phyloP scores from a whole-genome alignment of 345 rosid genomes.

The Triadica sebifera region DNA sequence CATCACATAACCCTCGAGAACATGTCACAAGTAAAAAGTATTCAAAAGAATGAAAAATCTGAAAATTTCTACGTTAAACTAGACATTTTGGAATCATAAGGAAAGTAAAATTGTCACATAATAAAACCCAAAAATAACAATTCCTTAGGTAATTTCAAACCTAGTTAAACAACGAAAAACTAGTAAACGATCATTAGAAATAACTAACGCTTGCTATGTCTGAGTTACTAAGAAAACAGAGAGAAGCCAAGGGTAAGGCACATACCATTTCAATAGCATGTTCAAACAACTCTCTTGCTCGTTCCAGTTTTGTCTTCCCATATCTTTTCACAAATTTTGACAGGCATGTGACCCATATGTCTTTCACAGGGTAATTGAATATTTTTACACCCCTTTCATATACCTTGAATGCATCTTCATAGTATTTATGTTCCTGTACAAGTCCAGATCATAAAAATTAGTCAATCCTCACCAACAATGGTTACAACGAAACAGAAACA shows the following conservation, averaged over 20 bases:
- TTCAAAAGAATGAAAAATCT: background rate
- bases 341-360: slow-evolving; percentile 88
- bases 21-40: background rate
- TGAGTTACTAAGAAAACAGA: too few species aligned
- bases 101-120: background rate
- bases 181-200: background rate
- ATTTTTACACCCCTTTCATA: slow-evolving; percentile 97
- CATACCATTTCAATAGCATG: slow-evolving; percentile 79
- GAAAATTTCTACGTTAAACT: background rate
- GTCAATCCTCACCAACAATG: slow-evolving; percentile 11
- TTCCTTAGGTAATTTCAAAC: slow-evolving; percentile 7
- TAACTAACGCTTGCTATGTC: background rate
- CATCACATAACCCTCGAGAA: background rate
- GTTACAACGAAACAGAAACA: background rate
- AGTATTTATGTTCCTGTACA: slow-evolving; percentile 76
- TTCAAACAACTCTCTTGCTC: slow-evolving; percentile 91
- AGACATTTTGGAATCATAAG: background rate
- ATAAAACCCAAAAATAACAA: background rate
- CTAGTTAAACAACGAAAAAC: background rate
- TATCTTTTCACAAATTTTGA: slow-evolving; percentile 88
- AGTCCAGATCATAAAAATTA: slow-evolving; percentile 2
- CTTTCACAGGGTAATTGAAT: slow-evolving; percentile 95
- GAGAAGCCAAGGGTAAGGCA: too few species aligned
- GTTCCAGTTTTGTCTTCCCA: slow-evolving; percentile 83
- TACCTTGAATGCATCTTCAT: slow-evolving; percentile 98